Conservation (phyloP, 768 basidiomycete species). For the Boletus vinaceobasis region DNA sequence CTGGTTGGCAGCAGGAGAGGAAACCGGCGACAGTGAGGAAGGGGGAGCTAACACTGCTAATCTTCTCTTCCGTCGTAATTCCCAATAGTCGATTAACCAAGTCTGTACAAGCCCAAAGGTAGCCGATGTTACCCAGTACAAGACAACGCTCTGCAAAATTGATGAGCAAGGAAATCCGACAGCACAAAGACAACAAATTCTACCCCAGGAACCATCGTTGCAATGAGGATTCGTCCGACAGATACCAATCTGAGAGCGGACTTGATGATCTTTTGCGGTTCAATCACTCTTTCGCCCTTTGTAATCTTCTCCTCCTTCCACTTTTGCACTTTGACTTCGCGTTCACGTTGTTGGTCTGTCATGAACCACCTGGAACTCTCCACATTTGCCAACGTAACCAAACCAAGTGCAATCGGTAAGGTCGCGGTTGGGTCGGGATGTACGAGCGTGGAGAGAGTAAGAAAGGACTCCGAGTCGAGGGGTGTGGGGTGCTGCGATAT, state of each 20-base stretch:
- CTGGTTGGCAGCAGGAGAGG: neutral
- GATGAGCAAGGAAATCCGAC: conserved; percentile 1
- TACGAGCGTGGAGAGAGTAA: conserved; percentile 66
- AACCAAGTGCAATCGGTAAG: conserved; percentile 67
- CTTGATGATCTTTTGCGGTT: conserved; percentile 52
- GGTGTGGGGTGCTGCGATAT: conserved; percentile 58
- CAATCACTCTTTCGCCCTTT: conserved; percentile 42
- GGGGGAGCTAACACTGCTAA: conserved; percentile 3
- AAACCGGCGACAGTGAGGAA: neutral
- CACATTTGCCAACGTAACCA: conserved; percentile 75
- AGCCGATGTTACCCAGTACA: conserved; percentile 81
- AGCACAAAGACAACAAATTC: conserved; percentile 14
- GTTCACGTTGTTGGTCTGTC: conserved; percentile 53
- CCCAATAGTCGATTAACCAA: conserved; percentile 68
- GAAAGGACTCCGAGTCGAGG: conserved; percentile 74
- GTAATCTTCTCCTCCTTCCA: conserved; percentile 43
- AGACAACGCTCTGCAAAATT: conserved; percentile 47
- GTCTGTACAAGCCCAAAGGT: conserved; percentile 71
- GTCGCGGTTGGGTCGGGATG: conserved; percentile 69
- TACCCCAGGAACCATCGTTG: conserved; percentile 71
- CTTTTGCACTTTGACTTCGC: conserved; percentile 45
- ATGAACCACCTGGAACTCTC: conserved; percentile 75
- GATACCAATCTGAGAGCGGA: conserved; percentile 53
- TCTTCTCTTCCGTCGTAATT: conserved; percentile 37
- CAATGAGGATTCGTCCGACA: conserved; percentile 63